These are phyloP conservation scores for Hansfordia pulvinata DNA, from an alignment of 2,329 filamentous ascomycete species.

Conservation along the genomic window DNA sequence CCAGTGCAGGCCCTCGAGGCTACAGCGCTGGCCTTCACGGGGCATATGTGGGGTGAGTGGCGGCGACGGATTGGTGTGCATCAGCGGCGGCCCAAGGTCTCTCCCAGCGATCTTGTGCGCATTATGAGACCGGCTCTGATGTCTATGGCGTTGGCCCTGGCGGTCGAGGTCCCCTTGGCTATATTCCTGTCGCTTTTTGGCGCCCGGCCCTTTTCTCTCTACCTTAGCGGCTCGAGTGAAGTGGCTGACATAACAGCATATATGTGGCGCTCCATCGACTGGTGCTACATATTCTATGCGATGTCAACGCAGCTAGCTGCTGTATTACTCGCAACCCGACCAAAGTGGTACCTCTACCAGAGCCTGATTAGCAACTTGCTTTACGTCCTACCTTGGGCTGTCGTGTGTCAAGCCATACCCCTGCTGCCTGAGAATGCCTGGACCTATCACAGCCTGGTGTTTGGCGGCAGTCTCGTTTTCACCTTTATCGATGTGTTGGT, in stretches of 20 bases:
- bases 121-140: constrained; percentile 38
- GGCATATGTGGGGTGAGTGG: constrained; percentile 49
- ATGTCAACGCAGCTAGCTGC: constrained; percentile 51
- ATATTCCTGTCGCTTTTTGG: constrained; percentile 48
- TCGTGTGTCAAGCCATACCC: constrained; percentile 37
- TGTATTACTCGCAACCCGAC: constrained; percentile 48
- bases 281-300: constrained; percentile 60
- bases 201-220: constrained; percentile 45
- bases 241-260: constrained; percentile 47
- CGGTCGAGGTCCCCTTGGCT: constrained; percentile 47
- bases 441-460: constrained; percentile 53
- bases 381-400: constrained; percentile 59
- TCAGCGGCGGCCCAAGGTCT: constrained; percentile 6
- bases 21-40: constrained; percentile 50
- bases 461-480: constrained; percentile 56
- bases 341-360: constrained; percentile 55
- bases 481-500: constrained; percentile 44
- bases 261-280: constrained; percentile 52
- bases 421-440: constrained; percentile 43
- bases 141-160: constrained; percentile 37
- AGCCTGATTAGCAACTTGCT: constrained; percentile 52
- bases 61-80: constrained; percentile 14
- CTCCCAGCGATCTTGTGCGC: constrained; percentile 8
- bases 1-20: constrained; percentile 55
- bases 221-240: constrained; percentile 39